phyloP scores from a whole-genome alignment of 768 basidiomycete species.

The Chalciporus sphaerocephalus region DNA sequence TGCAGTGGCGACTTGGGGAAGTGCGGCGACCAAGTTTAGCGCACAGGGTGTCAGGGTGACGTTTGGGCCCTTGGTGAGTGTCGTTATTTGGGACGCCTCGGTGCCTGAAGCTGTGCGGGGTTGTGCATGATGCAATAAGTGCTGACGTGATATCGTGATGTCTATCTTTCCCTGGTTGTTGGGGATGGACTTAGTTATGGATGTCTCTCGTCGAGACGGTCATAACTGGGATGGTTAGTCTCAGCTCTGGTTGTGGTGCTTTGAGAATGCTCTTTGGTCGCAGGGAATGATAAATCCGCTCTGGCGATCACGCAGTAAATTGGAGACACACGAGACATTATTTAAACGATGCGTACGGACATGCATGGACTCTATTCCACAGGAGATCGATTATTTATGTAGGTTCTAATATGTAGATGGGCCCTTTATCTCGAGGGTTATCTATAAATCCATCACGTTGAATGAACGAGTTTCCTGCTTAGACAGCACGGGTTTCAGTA shows the following conservation, averaged over 20 bases:
- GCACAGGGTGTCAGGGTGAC: constrained; percentile 1
- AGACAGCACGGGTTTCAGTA: not conserved
- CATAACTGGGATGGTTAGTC: not conserved
- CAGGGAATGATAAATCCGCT: not conserved
- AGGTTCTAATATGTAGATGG: not conserved
- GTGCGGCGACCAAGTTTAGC: constrained; percentile 7
- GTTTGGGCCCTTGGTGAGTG: constrained; percentile 14
- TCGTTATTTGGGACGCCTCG: too few relatives aligned
- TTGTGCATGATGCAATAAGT: not conserved
- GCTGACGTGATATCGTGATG: not conserved
- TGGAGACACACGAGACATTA: too few relatives aligned
- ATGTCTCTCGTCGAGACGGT: constrained; percentile 6
- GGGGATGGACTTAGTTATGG: not conserved
- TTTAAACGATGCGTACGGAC: too few relatives aligned
- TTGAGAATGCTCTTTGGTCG: not conserved
- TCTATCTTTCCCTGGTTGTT: too few relatives aligned
- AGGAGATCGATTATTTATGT: not conserved
- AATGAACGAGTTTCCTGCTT: not conserved
- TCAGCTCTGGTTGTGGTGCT: constrained; percentile 3
- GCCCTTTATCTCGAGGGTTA: too few relatives aligned
- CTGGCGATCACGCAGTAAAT: too few relatives aligned
- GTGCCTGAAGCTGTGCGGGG: too few relatives aligned
- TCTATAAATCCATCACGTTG: not conserved
- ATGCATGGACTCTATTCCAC: not conserved
- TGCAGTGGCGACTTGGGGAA: constrained; percentile 1